A percentile compares a stretch with the other conserved stretches of the same genome.
phyloP scores from a whole-genome alignment of 2,329 filamentous ascomycete species.

The Ophiostoma tasmaniense region DNA sequence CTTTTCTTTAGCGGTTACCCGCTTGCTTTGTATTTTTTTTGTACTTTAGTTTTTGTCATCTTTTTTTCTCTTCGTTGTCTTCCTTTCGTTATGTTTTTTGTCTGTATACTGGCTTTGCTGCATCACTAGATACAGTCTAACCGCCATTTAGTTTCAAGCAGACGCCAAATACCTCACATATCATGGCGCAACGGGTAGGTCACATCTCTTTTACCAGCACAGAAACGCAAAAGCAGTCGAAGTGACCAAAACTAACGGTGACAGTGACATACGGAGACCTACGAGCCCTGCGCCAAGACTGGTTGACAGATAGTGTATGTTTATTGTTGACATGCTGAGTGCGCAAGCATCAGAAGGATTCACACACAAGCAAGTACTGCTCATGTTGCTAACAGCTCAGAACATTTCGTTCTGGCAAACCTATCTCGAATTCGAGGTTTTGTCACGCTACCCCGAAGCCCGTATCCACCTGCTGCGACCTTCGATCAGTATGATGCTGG shows the following conservation, averaged over 20 bases:
- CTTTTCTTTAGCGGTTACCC: neutral
- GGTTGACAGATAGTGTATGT: slow-evolving; percentile 89
- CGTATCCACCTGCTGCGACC: slow-evolving; percentile 86
- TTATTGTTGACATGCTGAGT: neutral
- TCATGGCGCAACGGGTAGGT: slow-evolving; percentile 11
- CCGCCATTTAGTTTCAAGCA: neutral
- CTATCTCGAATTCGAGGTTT: slow-evolving; percentile 84
- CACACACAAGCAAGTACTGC: neutral
- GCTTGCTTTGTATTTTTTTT: neutral
- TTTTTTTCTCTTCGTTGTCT: neutral
- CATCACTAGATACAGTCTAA: neutral
- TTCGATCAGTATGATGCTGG: slow-evolving; percentile 82
- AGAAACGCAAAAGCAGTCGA: neutral
- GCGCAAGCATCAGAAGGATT: neutral
- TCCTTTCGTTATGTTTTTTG: neutral
- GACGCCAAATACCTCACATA: slow-evolving; percentile 13
- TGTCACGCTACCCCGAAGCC: slow-evolving; percentile 69
- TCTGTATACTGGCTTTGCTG: neutral
- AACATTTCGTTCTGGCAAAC: slow-evolving; percentile 98
- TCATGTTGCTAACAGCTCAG: slow-evolving; percentile 36
- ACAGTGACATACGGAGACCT: slow-evolving; percentile 83
- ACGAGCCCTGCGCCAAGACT: slow-evolving; percentile 80
- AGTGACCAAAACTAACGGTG: neutral
- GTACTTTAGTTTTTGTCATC: no score
- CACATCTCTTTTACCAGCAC: neutral